A percentile compares a stretch with the other conserved stretches of the same genome.
Evolutionary conservation across 2,329 filamentous ascomycete genomes (phyloP).

Genomic region (Elsinoe fawcettii): DNA sequence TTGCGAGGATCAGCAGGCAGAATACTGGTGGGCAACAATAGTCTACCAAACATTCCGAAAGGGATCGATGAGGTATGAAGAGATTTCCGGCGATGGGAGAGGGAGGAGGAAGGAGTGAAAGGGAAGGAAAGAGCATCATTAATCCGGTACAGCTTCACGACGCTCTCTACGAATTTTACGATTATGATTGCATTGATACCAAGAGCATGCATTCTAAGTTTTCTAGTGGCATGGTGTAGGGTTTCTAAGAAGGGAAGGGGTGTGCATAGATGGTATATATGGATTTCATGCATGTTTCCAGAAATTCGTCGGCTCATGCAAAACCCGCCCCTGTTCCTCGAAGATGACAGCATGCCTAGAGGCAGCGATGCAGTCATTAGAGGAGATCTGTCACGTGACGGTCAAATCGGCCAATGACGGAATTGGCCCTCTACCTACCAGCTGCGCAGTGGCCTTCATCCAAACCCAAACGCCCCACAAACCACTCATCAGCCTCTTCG

Average conservation of each 20-base stretch:
- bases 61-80: too few species aligned
- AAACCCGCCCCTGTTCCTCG: too few species aligned
- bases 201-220: not conserved
- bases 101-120: not conserved
- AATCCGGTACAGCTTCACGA: slow-evolving; percentile 13
- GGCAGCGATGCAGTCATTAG: too few species aligned
- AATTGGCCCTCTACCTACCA: too few species aligned
- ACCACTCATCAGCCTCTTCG: too few species aligned
- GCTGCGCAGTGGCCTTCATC: too few species aligned
- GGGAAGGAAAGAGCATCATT: not conserved
- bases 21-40: not conserved
- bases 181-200: slow-evolving; percentile 10
- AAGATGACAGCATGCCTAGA: too few species aligned
- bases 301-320: too few species aligned
- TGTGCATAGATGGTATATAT: not conserved
- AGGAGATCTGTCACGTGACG: too few species aligned
- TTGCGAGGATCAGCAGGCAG: slow-evolving; percentile 2
- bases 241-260: not conserved
- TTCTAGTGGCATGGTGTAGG: not conserved
- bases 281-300: not conserved
- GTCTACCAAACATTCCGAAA: not conserved
- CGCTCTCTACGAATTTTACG: slow-evolving; percentile 7
- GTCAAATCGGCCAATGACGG: too few species aligned
- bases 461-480: too few species aligned
- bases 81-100: too few species aligned